Evolutionary conservation across 2,329 filamentous ascomycete genomes (phyloP), one percentile per base, ranked within the genome.

Genomic region (Colletotrichum lini): DNA sequence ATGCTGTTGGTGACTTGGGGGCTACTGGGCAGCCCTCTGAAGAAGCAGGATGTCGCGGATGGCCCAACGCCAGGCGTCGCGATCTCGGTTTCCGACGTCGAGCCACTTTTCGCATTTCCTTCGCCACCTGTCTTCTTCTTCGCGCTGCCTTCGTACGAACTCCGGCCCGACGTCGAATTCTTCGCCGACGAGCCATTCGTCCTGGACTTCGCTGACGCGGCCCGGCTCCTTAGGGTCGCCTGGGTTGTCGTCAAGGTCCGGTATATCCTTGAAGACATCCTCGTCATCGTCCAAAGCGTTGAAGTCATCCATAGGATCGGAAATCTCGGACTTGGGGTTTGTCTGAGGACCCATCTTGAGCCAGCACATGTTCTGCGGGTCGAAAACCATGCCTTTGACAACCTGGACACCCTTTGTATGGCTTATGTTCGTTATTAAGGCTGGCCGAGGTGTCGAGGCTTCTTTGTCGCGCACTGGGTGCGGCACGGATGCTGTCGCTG

Each of bases 351-450:
- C 85, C 73, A 96, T 86, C 81, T 98, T 98, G 67, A 98, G 88
- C 96, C 96, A 99, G 80, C 95, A 97, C 96, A 99, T 98, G 76
- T 94, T 94, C 73, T 94, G 92, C 4, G 96, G 96, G 79, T 99
- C 96, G 80, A 98, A 99, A 12, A 98, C 93, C 96, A 99, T 99
- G 75, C 95, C 94, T n/a, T 95, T 94, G 69, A 98, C 95, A 45
- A 98, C 93, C 82, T 98, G 95, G 16, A 98, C 93, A 73, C 94
- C 95, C 78, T 96, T 94, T 72, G 92, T 91, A 5, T 91, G 88
- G 65, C 93, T 93, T 74, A 98, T 94, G 75, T 98, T 96, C 58
- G 95, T 95, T 77, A 99, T 99, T 21, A 99, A 88, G 7, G 96
- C 95, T 12, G 94, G 87, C 72, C 92, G 82, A 75, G 91, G 90